phyloP scores from a whole-genome alignment of 2,329 filamentous ascomycete species.

The Neocucurbitaria cava region DNA sequence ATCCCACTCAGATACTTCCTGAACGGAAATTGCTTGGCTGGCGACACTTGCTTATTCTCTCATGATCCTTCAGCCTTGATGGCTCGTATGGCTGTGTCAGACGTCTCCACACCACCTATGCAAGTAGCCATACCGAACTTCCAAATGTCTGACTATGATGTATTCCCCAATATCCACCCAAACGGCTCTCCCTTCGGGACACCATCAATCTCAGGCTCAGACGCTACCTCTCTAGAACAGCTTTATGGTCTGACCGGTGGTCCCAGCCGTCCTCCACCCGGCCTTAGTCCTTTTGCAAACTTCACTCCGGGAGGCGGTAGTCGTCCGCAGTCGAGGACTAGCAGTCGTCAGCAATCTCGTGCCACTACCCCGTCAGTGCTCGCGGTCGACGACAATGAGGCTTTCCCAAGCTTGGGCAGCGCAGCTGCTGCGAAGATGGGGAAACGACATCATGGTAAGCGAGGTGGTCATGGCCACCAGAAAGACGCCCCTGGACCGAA shows the following conservation, averaged over 20 bases:
- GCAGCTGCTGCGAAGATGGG: slow-evolving; percentile 73
- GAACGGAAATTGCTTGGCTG: slow-evolving; percentile 92
- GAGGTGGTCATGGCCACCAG: slow-evolving; percentile 74
- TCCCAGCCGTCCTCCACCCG: slow-evolving; percentile 68
- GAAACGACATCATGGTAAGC: slow-evolving; percentile 94
- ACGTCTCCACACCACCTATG: slow-evolving; percentile 68
- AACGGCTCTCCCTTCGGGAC: slow-evolving; percentile 53
- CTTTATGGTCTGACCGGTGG: slow-evolving; percentile 47
- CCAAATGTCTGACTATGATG: slow-evolving; percentile 81
- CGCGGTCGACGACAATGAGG: slow-evolving; percentile 90
- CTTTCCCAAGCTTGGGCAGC: slow-evolving; percentile 88
- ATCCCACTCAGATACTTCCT: slow-evolving; percentile 79
- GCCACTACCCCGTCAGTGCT: slow-evolving; percentile 71
- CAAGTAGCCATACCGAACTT: slow-evolving; percentile 71
- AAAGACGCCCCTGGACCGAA: slow-evolving; percentile 65
- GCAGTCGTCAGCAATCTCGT: slow-evolving; percentile 78
- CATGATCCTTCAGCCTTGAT: slow-evolving; percentile 90
- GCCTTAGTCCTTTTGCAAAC: slow-evolving; percentile 68
- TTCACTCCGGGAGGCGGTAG: slow-evolving; percentile 63
- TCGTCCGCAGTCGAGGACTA: slow-evolving; percentile 80
- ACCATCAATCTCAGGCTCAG: slow-evolving; percentile 48
- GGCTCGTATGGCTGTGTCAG: slow-evolving; percentile 79
- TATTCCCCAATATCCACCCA: slow-evolving; percentile 77
- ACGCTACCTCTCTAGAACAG: slow-evolving; percentile 52
- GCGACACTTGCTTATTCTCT: slow-evolving; percentile 93